Percentiles rank a stretch among this genome's conserved stretches.
Evolutionary conservation across 2,329 filamentous ascomycete species (phyloP).

Genomic region (Trichoderma lentiforme): DNA sequence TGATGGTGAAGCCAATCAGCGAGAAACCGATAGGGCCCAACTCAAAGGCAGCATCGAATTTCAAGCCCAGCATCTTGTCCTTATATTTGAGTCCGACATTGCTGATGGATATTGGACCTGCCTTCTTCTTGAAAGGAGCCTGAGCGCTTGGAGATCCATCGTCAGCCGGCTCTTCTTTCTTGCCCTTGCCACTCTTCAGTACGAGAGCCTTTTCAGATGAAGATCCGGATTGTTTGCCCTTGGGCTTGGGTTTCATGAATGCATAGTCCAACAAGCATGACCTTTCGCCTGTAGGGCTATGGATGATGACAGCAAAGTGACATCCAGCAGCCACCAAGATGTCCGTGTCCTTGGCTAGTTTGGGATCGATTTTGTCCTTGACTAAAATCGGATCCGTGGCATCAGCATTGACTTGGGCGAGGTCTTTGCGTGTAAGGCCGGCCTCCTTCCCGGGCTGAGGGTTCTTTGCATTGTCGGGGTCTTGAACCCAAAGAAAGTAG

Average conservation of each 20-base stretch:
- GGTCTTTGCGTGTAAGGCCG: not conserved
- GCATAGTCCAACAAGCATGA: not conserved
- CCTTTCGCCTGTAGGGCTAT: not conserved
- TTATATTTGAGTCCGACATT: not conserved
- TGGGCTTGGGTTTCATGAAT: not conserved
- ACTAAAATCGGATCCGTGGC: not conserved
- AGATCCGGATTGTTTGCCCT: not conserved
- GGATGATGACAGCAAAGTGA: not conserved
- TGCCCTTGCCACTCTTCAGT: not conserved
- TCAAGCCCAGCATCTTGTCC: not conserved
- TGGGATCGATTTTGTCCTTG: not conserved
- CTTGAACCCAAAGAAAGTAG: not conserved
- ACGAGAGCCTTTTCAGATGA: not conserved
- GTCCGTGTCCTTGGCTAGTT: not conserved
- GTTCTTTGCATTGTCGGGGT: not conserved
- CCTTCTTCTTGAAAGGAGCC: not conserved
- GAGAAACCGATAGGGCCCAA: not conserved
- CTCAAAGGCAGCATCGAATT: not conserved
- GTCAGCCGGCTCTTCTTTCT: not conserved
- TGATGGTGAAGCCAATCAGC: not conserved
- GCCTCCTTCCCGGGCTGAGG: not conserved
- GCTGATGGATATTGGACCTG: not conserved
- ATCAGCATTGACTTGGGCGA: not conserved
- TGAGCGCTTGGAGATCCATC: not conserved
- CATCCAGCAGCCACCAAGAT: not conserved